These are phyloP conservation scores for Naumovozyma dairenensis DNA, from an alignment of 805 yeast genomes.

Conservation along the genomic window DNA sequence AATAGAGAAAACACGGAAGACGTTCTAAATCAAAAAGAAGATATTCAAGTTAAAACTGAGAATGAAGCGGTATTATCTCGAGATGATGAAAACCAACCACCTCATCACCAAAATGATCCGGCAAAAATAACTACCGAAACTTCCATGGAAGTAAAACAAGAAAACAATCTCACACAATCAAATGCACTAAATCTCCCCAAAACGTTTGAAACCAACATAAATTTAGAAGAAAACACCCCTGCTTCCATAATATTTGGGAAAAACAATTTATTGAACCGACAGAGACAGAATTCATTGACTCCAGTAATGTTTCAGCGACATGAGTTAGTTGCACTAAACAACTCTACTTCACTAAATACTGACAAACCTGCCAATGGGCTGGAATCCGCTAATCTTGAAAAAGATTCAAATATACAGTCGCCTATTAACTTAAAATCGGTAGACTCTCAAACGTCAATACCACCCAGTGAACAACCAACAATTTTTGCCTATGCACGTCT, in stretches of 20 bases:
- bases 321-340: constrained; percentile 6
- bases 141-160: background rate
- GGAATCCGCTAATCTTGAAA: no score
- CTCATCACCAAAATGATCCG: background rate
- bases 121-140: background rate
- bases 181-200: background rate
- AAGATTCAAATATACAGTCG: background rate
- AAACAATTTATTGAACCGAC: constrained; percentile 9
- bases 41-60: no score
- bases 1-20: background rate
- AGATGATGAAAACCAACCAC: no score
- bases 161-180: background rate
- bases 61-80: no score
- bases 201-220: background rate
- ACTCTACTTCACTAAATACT: background rate
- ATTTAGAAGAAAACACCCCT: constrained; percentile 15
- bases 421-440: background rate
- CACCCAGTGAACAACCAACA: constrained; percentile 28
- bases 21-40: no score
- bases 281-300: constrained; percentile 22
- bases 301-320: constrained; percentile 23
- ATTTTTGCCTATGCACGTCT: constrained; percentile 54
- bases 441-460: background rate
- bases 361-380: background rate
- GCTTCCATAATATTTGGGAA: constrained; percentile 19